These are phyloP conservation scores for Fennellomyces sp. DNA, from an alignment of 371 early-diverging fungal species.

Conservation along the genomic window DNA sequence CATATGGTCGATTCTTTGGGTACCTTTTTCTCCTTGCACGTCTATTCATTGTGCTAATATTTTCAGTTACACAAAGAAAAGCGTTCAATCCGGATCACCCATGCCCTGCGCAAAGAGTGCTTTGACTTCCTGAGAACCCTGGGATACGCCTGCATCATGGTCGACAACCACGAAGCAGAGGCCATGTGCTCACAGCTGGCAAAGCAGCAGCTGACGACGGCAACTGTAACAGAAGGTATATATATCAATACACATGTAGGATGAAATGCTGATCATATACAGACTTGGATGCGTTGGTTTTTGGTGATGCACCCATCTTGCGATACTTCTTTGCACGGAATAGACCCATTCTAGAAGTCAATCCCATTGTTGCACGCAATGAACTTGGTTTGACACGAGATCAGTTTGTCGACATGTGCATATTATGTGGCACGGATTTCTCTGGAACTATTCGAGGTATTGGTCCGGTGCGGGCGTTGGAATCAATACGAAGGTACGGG, in stretches of 20 bases:
- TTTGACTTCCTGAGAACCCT: constrained; percentile 47
- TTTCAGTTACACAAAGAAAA: constrained; percentile 40
- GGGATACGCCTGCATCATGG: constrained; percentile 56
- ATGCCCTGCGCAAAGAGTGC: constrained; percentile 50
- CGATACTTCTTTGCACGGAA: constrained; percentile 48
- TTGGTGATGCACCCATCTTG: constrained; percentile 60
- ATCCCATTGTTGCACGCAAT: constrained; percentile 54
- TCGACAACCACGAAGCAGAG: constrained; percentile 64
- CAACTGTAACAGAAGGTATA: constrained; percentile 72
- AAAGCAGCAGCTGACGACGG: constrained; percentile 48
- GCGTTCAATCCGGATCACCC: constrained; percentile 56
- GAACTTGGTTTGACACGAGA: constrained; percentile 55
- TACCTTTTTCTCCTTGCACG: constrained; percentile 9
- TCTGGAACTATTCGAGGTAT: constrained; percentile 65
- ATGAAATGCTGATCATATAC: not conserved
- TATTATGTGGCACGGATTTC: constrained; percentile 84
- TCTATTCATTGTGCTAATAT: not conserved
- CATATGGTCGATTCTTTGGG: constrained; percentile 32
- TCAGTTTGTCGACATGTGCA: constrained; percentile 74
- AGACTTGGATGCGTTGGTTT: constrained; percentile 61
- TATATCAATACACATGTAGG: constrained; percentile 6
- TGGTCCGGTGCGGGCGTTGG: constrained; percentile 64
- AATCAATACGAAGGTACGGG: constrained; percentile 57
- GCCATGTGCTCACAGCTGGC: constrained; percentile 67
- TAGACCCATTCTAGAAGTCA: constrained; percentile 50